These are phyloP conservation scores for Penicillium desertorum DNA, from an alignment of 495 filamentous ascomycete species.

Conservation along the genomic window DNA sequence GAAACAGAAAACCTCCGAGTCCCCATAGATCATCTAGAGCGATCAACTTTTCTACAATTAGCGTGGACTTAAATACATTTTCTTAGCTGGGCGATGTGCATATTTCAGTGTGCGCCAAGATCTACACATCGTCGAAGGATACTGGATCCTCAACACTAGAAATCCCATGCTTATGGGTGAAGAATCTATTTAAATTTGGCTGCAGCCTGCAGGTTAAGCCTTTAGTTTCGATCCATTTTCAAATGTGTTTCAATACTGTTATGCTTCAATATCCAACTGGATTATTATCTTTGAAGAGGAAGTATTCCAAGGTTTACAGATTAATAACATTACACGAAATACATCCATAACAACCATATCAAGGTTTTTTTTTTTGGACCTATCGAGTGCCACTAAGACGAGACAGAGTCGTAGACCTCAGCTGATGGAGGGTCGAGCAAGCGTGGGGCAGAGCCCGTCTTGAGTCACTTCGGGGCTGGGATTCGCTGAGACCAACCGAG, in stretches of 20 bases:
- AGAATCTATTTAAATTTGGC: slow-evolving; percentile 9
- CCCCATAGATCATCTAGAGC: slow-evolving; percentile 1
- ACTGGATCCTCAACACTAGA: background rate
- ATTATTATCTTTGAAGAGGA: background rate
- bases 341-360: slow-evolving; percentile 10
- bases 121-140: background rate
- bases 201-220: slow-evolving; percentile 10
- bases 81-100: slow-evolving; percentile 12
- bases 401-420: slow-evolving; percentile 21
- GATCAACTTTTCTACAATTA: background rate
- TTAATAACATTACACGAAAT: slow-evolving; percentile 4
- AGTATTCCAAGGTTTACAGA: background rate
- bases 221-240: background rate
- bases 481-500: slow-evolving; percentile 28
- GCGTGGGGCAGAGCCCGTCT: slow-evolving; percentile 30
- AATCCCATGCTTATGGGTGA: slow-evolving; percentile 2
- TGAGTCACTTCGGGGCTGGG: slow-evolving; percentile 25
- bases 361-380: slow-evolving; percentile 16
- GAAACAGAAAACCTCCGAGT: slow-evolving; percentile 1
- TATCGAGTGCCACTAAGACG: slow-evolving; percentile 21
- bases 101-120: slow-evolving; percentile 13
- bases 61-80: slow-evolving; percentile 4
- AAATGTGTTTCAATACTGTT: slow-evolving; percentile 3
- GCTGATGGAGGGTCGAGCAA: slow-evolving; percentile 36
- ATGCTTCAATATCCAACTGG: background rate